Percentiles rank a stretch among this genome's conserved stretches.
These are phyloP conservation scores for Penicillium sp. DNA, from an alignment of 2,329 filamentous ascomycete species.

Conservation along the genomic window DNA sequence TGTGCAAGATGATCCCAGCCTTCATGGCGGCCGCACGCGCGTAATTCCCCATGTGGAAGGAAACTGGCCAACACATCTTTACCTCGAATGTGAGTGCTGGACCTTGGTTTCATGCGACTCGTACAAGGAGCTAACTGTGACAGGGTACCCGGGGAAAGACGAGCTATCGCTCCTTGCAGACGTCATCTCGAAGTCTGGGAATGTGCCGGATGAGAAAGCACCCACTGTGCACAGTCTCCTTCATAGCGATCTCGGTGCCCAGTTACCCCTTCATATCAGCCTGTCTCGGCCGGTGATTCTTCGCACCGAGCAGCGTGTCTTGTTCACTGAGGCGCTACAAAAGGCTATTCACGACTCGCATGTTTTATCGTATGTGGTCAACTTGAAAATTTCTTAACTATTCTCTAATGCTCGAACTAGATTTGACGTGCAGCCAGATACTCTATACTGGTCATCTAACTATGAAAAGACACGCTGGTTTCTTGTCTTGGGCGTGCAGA, in stretches of 20 bases:
- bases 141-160: conserved; percentile 43
- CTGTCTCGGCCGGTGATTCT: conserved; percentile 80
- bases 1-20: conserved; percentile 74
- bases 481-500: conserved; percentile 67
- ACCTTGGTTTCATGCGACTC: not conserved
- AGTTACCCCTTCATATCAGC: conserved; percentile 84
- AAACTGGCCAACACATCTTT: conserved; percentile 91
- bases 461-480: conserved; percentile 73
- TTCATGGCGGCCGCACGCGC: conserved; percentile 83
- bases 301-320: conserved; percentile 67
- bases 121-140: conserved; percentile 16
- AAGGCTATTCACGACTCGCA: conserved; percentile 44
- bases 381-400: not conserved
- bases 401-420: conserved; percentile 35
- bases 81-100: conserved; percentile 77
- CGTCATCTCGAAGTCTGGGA: conserved; percentile 30
- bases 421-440: conserved; percentile 49
- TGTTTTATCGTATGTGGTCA: conserved; percentile 46
- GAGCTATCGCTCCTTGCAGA: conserved; percentile 36
- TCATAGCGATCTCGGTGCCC: conserved; percentile 72
- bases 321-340: conserved; percentile 62
- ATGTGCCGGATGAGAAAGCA: conserved; percentile 45
- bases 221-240: conserved; percentile 64
- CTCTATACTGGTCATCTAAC: conserved; percentile 66
- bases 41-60: conserved; percentile 80